Evolutionary conservation across 2,329 filamentous ascomycete species (phyloP).

Genomic region (Xylariaceae sp.): DNA sequence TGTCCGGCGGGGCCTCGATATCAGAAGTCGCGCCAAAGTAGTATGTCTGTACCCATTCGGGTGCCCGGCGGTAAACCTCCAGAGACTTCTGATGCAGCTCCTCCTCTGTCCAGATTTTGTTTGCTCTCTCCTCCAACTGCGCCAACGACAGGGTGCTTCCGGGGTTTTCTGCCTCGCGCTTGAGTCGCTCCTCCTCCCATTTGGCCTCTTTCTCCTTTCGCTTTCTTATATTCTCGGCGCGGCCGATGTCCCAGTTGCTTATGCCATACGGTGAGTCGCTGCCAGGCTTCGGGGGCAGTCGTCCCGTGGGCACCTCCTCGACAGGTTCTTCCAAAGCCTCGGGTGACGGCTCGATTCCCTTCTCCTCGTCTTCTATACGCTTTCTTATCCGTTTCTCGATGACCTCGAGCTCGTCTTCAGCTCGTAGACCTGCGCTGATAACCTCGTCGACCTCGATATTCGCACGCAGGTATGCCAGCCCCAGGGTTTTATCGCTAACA

Average conservation of each 20-base stretch:
- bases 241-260: slow-evolving; percentile 49
- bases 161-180: slow-evolving; percentile 33
- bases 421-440: slow-evolving; percentile 51
- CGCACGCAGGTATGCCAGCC: slow-evolving; percentile 47
- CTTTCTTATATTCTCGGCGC: slow-evolving; percentile 43
- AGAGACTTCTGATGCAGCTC: slow-evolving; percentile 27
- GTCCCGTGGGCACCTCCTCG: slow-evolving; percentile 12
- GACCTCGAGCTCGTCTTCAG: slow-evolving; percentile 53
- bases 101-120: too few species aligned
- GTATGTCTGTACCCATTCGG: slow-evolving; percentile 26
- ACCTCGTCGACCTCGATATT: slow-evolving; percentile 52
- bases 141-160: slow-evolving; percentile 33
- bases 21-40: slow-evolving; percentile 39
- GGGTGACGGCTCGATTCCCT: slow-evolving; percentile 14
- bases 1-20: slow-evolving; percentile 43
- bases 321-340: slow-evolving; percentile 5
- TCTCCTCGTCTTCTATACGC: slow-evolving; percentile 27
- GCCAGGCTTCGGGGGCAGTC: slow-evolving; percentile 21
- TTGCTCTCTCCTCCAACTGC: slow-evolving; percentile 26
- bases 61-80: slow-evolving; percentile 30
- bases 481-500: slow-evolving; percentile 34
- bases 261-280: slow-evolving; percentile 48
- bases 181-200: slow-evolving; percentile 33
- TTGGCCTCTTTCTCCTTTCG: slow-evolving; percentile 39
- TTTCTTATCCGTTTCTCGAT: slow-evolving; percentile 39